Evolutionary conservation across 345 rosid species (phyloP).

Genomic region (Barbarea vulgaris): DNA sequence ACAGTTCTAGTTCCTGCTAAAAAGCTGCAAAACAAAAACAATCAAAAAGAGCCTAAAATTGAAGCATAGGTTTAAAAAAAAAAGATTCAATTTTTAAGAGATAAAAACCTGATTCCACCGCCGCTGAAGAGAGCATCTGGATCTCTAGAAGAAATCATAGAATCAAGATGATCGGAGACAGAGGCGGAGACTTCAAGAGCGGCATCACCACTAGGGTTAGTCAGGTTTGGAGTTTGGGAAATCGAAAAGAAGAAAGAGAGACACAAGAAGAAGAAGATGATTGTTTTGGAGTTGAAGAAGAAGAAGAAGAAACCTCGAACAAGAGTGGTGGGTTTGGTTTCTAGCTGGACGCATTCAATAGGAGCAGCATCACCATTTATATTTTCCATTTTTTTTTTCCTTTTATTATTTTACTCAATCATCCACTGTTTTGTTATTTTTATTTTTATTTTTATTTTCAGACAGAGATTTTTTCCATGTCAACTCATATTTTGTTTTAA

Average conservation of each 20-base stretch:
- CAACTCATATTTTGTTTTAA: too few relatives aligned
- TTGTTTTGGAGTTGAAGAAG: background rate
- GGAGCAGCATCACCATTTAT: background rate
- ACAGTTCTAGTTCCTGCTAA: conserved; percentile 53
- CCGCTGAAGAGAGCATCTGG: conserved; percentile 81
- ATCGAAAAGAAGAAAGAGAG: conserved; percentile 20
- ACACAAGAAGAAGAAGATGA: conserved; percentile 3
- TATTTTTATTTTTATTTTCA: background rate
- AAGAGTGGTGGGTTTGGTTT: conserved; percentile 27
- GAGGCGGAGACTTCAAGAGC: background rate
- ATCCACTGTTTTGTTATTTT: background rate
- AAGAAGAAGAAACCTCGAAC: conserved; percentile 10
- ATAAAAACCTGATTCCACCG: conserved; percentile 79
- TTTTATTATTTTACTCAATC: background rate
- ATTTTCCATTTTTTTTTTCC: background rate
- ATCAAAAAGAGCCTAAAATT: conserved; percentile 32
- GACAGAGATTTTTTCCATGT: background rate
- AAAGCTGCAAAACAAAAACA: conserved; percentile 21
- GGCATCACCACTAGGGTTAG: conserved; percentile 24
- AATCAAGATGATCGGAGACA: background rate
- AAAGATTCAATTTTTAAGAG: background rate
- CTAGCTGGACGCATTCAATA: conserved; percentile 18
- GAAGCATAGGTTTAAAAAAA: background rate
- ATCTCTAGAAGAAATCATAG: conserved; percentile 41
- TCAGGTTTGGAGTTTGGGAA: conserved; percentile 36